Conservation (phyloP, 345 rosid genomes). For the Carallia brachiata region DNA sequence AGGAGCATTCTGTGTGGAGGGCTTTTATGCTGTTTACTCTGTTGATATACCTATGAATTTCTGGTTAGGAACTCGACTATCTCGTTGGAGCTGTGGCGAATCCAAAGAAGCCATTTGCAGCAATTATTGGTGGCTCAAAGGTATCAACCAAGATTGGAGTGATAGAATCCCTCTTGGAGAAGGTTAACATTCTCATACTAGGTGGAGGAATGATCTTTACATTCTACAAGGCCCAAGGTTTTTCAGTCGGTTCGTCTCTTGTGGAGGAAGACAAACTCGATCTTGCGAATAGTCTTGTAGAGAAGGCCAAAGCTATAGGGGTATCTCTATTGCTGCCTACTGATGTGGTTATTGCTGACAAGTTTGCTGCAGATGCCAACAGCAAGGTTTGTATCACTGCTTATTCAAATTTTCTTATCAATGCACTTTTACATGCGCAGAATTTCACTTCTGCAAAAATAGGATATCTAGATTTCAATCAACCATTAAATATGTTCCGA, state of each 20-base stretch:
- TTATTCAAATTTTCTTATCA: not conserved
- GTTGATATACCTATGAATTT: too few relatives aligned
- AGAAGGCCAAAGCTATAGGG: conserved; percentile 79
- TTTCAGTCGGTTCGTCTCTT: conserved; percentile 75
- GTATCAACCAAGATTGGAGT: conserved; percentile 96
- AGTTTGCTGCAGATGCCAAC: conserved; percentile 86
- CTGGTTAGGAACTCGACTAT: conserved; percentile 78
- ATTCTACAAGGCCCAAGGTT: conserved; percentile 83
- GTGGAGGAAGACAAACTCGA: conserved; percentile 84
- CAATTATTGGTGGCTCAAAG: conserved; percentile 94
- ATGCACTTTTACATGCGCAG: too few relatives aligned
- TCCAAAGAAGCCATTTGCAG: conserved; percentile 96
- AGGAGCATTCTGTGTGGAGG: not conserved
- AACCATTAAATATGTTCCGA: not conserved
- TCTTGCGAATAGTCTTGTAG: conserved; percentile 70
- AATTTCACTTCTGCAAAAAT: too few relatives aligned
- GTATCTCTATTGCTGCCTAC: conserved; percentile 74
- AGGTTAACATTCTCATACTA: conserved; percentile 66
- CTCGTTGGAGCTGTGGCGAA: conserved; percentile 86
- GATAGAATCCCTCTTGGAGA: conserved; percentile 74
- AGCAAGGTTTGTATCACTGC: conserved; percentile 55
- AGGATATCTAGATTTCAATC: too few relatives aligned
- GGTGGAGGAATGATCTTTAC: conserved; percentile 98
- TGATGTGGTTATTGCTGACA: conserved; percentile 86
- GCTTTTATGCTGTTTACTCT: conserved; percentile 2